A percentile compares a stretch with the other conserved stretches of the same genome.
Conservation (phyloP, 768 basidiomycete genomes). For the Lentinula sp. region DNA sequence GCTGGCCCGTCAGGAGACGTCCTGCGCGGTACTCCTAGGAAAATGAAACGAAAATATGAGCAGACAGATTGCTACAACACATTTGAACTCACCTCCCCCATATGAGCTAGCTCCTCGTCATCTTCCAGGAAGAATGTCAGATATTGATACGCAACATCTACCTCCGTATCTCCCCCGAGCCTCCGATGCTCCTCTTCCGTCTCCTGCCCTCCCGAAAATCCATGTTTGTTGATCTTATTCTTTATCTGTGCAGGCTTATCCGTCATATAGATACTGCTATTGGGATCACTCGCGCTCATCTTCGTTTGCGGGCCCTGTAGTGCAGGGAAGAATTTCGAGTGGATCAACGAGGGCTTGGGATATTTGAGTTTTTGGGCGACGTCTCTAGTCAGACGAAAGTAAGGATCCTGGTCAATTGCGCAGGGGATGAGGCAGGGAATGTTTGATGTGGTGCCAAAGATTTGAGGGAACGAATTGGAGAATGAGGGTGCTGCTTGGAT, state of each 20-base stretch:
- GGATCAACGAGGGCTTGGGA: conserved; percentile 88
- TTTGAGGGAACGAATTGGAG: conserved; percentile 97
- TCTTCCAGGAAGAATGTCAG: conserved; percentile 93
- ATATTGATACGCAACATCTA: conserved; percentile 95
- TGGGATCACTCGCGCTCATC: conserved; percentile 95
- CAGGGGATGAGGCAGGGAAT: conserved; percentile 95
- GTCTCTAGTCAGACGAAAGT: conserved; percentile 97
- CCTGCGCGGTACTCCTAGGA: conserved; percentile 88
- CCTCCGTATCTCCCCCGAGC: conserved; percentile 87
- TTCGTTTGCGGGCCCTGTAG: conserved; percentile 97
- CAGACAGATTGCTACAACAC: neutral
- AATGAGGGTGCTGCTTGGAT: conserved; percentile 96
- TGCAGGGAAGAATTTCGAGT: conserved; percentile 97
- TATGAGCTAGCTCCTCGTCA: conserved; percentile 74
- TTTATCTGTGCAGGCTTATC: conserved; percentile 92
- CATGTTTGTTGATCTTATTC: conserved; percentile 94
- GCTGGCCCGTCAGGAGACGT: conserved; percentile 78
- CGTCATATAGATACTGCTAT: conserved; percentile 94
- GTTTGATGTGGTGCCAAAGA: conserved; percentile 78
- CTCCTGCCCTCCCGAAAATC: conserved; percentile 92
- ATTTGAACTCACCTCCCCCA: conserved; percentile 59
- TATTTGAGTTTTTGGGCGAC: conserved; percentile 92
- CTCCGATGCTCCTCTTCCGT: conserved; percentile 92
- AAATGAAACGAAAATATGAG: conserved; percentile 1
- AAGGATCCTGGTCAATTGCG: conserved; percentile 96